phyloP scores from a whole-genome alignment of 176 grass and related monocot genomes.

The Zea luxurians region DNA sequence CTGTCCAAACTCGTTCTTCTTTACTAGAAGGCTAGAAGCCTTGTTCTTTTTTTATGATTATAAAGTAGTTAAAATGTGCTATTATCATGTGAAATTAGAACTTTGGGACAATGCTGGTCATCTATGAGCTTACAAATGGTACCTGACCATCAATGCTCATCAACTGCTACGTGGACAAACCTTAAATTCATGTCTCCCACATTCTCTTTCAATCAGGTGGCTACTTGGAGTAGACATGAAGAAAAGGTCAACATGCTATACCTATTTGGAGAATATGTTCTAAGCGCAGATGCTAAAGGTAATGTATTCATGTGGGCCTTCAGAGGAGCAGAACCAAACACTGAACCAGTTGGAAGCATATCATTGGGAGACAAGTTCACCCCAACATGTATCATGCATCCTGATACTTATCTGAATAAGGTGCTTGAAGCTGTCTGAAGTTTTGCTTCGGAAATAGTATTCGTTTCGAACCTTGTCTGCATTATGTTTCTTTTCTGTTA shows the following conservation, averaged over 20 bases:
- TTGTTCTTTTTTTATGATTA: slow-evolving; percentile 13
- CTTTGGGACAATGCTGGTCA: neutral
- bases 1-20: neutral
- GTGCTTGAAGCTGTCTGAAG: slow-evolving; percentile 43
- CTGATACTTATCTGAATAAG: slow-evolving; percentile 99
- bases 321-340: slow-evolving; percentile 57
- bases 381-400: slow-evolving; percentile 87
- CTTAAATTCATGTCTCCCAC: slow-evolving; percentile 11
- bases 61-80: neutral
- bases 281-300: slow-evolving; percentile 81
- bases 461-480: neutral
- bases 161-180: slow-evolving; percentile 9
- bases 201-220: slow-evolving; percentile 54
- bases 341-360: slow-evolving; percentile 82
- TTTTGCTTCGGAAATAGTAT: slow-evolving; percentile 22
- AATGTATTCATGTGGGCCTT: slow-evolving; percentile 88
- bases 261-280: slow-evolving; percentile 75
- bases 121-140: slow-evolving; percentile 15
- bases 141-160: slow-evolving; percentile 5
- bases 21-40: neutral
- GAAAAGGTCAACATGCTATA: slow-evolving; percentile 77
- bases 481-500: slow-evolving; percentile 35
- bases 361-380: slow-evolving; percentile 67
- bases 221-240: slow-evolving; percentile 79
- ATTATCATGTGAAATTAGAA: neutral